A percentile compares a stretch with the other conserved stretches of the same genome.
These are phyloP conservation scores for Coffea eugenioides DNA, from an alignment of 257 asterid species.

Conservation along the genomic window DNA sequence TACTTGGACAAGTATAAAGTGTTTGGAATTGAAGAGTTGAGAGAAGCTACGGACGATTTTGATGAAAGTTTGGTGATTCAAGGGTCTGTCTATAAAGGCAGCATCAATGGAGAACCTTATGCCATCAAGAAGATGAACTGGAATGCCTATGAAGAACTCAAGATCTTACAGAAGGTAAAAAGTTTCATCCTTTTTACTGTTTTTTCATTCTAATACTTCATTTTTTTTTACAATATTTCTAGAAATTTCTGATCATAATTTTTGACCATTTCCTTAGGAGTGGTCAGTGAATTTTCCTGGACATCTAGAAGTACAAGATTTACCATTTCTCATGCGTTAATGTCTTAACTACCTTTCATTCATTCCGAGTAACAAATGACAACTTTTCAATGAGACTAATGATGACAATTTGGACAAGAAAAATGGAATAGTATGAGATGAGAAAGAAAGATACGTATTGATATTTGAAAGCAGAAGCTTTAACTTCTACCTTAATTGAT, in stretches of 20 bases:
- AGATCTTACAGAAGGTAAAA: slow-evolving; percentile 88
- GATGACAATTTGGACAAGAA: not conserved
- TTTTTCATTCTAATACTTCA: not conserved
- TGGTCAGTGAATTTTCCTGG: not conserved
- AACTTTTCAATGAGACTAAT: not conserved
- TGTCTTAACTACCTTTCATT: not conserved
- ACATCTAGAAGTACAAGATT: not conserved
- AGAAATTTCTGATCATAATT: not conserved
- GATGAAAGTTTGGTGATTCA: slow-evolving; percentile 57
- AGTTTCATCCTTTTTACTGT: not conserved
- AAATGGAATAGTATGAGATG: not conserved
- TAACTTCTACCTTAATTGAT: not conserved
- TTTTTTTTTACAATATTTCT: not conserved
- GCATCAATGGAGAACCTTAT: slow-evolving; percentile 61
- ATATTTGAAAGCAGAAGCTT: too few relatives aligned
- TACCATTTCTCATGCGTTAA: not conserved
- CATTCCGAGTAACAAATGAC: not conserved
- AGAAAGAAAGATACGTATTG: not conserved
- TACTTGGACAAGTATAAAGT: slow-evolving; percentile 92
- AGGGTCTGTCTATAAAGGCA: slow-evolving; percentile 84
- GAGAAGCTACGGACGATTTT: slow-evolving; percentile 72
- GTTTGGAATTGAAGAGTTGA: slow-evolving; percentile 61
- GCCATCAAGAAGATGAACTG: slow-evolving; percentile 98
- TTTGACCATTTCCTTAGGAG: not conserved
- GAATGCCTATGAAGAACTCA: slow-evolving; percentile 97